These are phyloP conservation scores for Galerina sulciceps DNA, from an alignment of 768 basidiomycete species.

Conservation along the genomic window DNA sequence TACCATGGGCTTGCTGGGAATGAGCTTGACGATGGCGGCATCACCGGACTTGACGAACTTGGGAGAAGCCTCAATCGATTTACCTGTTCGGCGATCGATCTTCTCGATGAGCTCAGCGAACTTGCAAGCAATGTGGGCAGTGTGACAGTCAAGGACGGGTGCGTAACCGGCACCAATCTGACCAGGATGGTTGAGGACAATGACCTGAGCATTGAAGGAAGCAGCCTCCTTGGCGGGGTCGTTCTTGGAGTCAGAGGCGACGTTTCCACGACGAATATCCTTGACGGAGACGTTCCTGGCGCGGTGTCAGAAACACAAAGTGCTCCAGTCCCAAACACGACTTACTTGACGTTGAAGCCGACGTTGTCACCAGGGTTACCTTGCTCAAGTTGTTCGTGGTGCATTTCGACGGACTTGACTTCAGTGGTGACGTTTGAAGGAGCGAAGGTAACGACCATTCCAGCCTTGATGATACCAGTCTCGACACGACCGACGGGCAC, in stretches of 20 bases:
- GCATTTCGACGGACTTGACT: constrained; percentile 99
- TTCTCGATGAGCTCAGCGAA: constrained; percentile 98
- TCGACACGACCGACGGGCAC: constrained; percentile 99
- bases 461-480: constrained; percentile 99
- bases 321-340: constrained; percentile 7
- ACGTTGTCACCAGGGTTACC: constrained; percentile 99
- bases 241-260: constrained; percentile 99
- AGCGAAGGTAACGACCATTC: constrained; percentile 98
- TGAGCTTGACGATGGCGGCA: constrained; percentile 97
- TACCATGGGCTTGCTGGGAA: constrained; percentile 94
- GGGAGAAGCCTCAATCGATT: constrained; percentile 83
- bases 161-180: constrained; percentile 99
- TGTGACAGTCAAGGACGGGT: constrained; percentile 99
- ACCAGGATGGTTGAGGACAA: constrained; percentile 99
- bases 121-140: constrained; percentile 99
- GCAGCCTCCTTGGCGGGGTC: constrained; percentile 99
- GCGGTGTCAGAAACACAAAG: constrained; percentile 8
- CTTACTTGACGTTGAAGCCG: constrained; percentile 97
- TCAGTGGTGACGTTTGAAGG: constrained; percentile 99
- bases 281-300: constrained; percentile 98
- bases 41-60: constrained; percentile 99
- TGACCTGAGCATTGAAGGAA: constrained; percentile 99
- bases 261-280: constrained; percentile 99
- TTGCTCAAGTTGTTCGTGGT: constrained; percentile 95
- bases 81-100: constrained; percentile 98